Percentiles rank a stretch among this genome's conserved stretches.
These are phyloP conservation scores for Canna indica DNA, from an alignment of 176 grass and related monocot genomes.

Conservation along the genomic window DNA sequence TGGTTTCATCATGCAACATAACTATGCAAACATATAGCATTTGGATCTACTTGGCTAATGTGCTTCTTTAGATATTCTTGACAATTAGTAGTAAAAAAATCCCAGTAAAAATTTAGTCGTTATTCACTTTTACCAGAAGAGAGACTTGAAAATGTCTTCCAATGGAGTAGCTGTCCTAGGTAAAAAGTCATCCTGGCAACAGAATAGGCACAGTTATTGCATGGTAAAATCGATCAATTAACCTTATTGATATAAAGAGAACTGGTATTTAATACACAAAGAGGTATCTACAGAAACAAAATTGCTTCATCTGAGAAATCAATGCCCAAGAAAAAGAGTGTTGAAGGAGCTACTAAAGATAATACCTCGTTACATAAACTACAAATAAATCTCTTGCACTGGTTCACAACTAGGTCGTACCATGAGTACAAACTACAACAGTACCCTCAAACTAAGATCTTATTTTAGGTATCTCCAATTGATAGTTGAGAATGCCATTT, in stretches of 20 bases:
- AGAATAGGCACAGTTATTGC: not conserved
- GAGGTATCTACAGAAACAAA: not conserved
- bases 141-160: conserved; percentile 94
- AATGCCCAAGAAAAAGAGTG: not conserved
- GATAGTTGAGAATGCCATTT: not conserved
- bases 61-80: too few species aligned
- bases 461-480: not conserved
- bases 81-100: not conserved
- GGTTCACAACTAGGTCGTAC: not conserved
- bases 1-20: too few species aligned
- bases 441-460: not conserved
- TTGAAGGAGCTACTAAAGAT: not conserved
- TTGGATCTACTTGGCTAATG: too few species aligned
- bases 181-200: conserved; percentile 82
- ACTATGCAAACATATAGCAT: too few species aligned
- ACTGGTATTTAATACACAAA: not conserved
- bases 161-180: conserved; percentile 82
- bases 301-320: not conserved
- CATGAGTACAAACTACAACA: not conserved
- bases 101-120: not conserved
- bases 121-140: conserved; percentile 53
- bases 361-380: not conserved
- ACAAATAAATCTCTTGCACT: not conserved
- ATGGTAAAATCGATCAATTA: not conserved
- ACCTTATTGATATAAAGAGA: not conserved